Evolutionary conservation across 257 asterid genomes (phyloP), one percentile per base, ranked within the genome.

Genomic region (Ligustrum vulgare): DNA sequence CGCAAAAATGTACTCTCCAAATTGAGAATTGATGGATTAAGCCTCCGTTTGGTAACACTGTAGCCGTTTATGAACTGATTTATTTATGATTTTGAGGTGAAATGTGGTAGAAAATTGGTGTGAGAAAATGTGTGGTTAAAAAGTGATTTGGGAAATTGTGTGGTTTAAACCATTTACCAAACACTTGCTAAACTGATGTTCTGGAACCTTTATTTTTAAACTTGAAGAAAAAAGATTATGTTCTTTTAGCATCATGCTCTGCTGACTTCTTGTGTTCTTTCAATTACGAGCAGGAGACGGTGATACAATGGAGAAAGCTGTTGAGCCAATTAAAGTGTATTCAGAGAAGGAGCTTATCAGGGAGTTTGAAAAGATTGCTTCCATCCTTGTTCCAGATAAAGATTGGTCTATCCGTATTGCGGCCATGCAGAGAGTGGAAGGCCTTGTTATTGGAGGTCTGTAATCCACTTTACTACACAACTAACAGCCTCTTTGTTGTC

Each of bases 361-460:
- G 89, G 99, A 95, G 84, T 93, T 93, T 72, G 99, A 95, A 85
- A 95, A 95, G 94, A 85, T 93, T 80, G 86, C 91, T 75, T 87
- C 96, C 36, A 93, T 85, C 82, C 95, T 95, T 82, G 91, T 90
- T 77, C 99, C 99, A 65, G 99, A 95, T 22, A 95, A 95, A 82
- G 99, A 95, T 83, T 95, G 99, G 99, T 95, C 98, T 77, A 33
- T 91, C 54, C 98, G 99, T 39, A 90, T 91, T 75, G 86, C 96
- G 77, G 97, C 98, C 75, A 89, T 95, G 98, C 99, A 95, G 85
- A 93, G 97, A 87, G 81, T 93, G 70, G 99, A 95, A 77, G 97
- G 87, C 72, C 97, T 95, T 84, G 92, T 91, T 73, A 78, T 93
- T 79, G 99, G 99, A 90, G 99, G 99, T 93, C 41, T 80, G 89